Base-by-base conservation (phyloP, 2,329 filamentous ascomycete genomes). In the Stagonosporopsis tanaceti region DNA sequence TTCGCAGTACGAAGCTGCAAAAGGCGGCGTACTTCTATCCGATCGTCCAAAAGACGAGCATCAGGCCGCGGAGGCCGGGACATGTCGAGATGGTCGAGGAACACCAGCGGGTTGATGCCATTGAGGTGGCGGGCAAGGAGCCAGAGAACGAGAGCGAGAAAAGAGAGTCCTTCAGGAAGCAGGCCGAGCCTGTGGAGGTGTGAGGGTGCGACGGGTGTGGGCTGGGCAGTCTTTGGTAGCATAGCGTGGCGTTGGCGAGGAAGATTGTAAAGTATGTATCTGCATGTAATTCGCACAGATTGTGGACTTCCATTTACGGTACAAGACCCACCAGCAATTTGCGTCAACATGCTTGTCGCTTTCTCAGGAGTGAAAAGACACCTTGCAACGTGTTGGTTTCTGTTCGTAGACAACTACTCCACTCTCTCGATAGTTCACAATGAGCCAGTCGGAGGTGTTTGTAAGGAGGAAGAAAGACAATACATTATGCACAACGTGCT, bases 11-110 rank as follows among this genome's bases (percentile, higher is more conserved):
- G 4, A 70, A 68, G 55, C 61, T 80, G 58, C 75, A 76, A 59
- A 84, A 83, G 67, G 86, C 79, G 1, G 86, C 86, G 14, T 89
- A 87, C 71, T 86, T 86, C 70, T 88, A 88, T 60, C 85, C 86
- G 0, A 83, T 89, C 51, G 73, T 82, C 20, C 81, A 83, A 67
- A 82, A 83, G 68, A 83, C 82, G n/a, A 80, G 79, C 22, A 77
- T 89, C 45, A 68, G 79, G 42, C 77, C 79, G 5, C 76, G 79
- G 63, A 67, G 81, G 28, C 84, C 66, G 2, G 70, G 65, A 69
- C 61, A 77, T 64, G 42, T 77, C 66, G 62, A 80, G 64, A 57
- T 74, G 72, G 34, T 75, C 69, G 64, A 80, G 62, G 72, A 82
- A 71, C 68, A 72, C 50, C 72, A 84, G 39, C 78, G 81, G 62